Percentiles rank a stretch among this genome's conserved stretches.
Conservation (phyloP, 208 protist species). For the Willaertia magna region DNA sequence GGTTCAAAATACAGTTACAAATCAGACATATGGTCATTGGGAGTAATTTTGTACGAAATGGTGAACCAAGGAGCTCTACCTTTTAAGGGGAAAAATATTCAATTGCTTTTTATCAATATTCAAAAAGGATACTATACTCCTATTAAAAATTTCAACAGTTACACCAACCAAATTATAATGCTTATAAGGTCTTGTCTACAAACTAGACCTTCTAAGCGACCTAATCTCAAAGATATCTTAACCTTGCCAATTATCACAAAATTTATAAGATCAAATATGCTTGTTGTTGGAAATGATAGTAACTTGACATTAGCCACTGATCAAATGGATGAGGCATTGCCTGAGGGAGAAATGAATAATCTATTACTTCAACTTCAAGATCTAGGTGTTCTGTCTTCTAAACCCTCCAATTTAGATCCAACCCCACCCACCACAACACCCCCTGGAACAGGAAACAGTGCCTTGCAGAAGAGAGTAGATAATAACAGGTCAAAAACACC, state of each 20-base stretch:
- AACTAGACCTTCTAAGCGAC: constrained; percentile 11
- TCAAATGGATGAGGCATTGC: background rate
- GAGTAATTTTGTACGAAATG: constrained; percentile 28
- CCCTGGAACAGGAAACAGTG: background rate
- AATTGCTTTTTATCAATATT: constrained; percentile 30
- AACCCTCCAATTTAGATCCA: background rate
- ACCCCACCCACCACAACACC: background rate
- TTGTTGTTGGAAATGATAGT: background rate
- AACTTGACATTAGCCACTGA: background rate
- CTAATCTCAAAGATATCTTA: background rate
- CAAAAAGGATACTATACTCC: constrained; percentile 26
- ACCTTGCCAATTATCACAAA: background rate
- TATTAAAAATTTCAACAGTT: constrained; percentile 13
- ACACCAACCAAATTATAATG: constrained; percentile 10
- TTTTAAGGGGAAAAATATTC: constrained; percentile 33
- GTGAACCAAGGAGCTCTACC: constrained; percentile 12
- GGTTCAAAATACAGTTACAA: constrained; percentile 8
- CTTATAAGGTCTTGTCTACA: constrained; percentile 19
- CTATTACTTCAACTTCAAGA: background rate
- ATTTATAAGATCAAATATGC: background rate
- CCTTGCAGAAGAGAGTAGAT: background rate
- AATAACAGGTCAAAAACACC: background rate
- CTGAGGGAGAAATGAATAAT: background rate
- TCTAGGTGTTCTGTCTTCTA: background rate
- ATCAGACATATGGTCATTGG: constrained; percentile 6